Evolutionary conservation across 345 rosid species (phyloP), one percentile per base, ranked within the genome.

Genomic region (Laguncularia racemosa): DNA sequence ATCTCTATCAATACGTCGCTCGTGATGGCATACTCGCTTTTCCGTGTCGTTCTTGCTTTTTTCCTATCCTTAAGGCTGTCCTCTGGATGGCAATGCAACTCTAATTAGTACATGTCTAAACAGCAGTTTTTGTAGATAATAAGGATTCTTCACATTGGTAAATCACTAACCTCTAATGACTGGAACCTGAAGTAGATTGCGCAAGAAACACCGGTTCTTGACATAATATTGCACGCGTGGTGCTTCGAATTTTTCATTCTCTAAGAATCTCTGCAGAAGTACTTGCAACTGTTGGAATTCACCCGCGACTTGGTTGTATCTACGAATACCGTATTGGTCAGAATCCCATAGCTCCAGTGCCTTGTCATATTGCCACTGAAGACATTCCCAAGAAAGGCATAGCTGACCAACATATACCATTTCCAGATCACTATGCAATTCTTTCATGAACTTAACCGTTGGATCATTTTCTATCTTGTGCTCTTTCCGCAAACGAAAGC

Each of bases 351-450:
- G 62, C 57, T 87, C 82, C 28, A 89, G 59, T 2, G 96, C 81
- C 64, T 84, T 93, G 33, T 78, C 82, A 38, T 87, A 93, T 71
- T 93, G 95, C 97, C 97, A 93, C 52, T 89, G 88, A 52, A 93
- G 99, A 52, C 89, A 82, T 63, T 93, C 99, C 99, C 99, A 93
- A 0, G 99, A 83, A 44, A 93, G 89, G 80, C 99, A 93, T 79
- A 89, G 52, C 51, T 93, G 99, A 52, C 97, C 99, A n/a, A 89
- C 97, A 56, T 93, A 93, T 3, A 89, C 95, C 23, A 71, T 71
- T 68, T 93, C 99, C 52, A 89, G 58, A 61, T 85, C 99, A 1
- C 82, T 56, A 48, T 82, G 80, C 59, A 85, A 65, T 61, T 93
- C 97, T 57, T 67, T 71, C 12, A 76, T 58, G 66, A 83, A 86